Evolutionary conservation across 148 eudicot genomes (phyloP).

Genomic region (Fallopia convolvulus): DNA sequence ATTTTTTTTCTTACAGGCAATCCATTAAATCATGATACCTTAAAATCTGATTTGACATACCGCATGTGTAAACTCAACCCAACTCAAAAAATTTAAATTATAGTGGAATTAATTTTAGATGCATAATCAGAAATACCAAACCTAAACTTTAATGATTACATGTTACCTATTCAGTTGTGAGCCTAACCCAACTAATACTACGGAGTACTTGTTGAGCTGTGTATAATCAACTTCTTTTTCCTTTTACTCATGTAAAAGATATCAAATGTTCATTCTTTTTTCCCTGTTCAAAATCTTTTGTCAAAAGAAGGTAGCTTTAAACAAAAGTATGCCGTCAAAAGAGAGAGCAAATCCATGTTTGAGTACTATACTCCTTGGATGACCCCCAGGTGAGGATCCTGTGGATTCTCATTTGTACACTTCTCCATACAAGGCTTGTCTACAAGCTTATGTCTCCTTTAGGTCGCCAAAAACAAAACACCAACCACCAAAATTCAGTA

Average conservation of each 20-base stretch:
- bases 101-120: background rate
- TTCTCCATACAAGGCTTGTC: background rate
- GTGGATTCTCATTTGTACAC: background rate
- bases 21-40: background rate
- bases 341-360: constrained; percentile 9
- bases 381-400: background rate
- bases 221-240: background rate
- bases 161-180: background rate
- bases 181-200: too few relatives aligned
- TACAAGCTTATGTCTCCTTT: background rate
- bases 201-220: background rate
- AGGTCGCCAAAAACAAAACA: background rate
- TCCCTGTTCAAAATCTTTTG: background rate
- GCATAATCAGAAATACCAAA: background rate
- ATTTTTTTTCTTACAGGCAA: background rate
- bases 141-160: background rate
- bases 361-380: background rate
- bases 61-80: background rate
- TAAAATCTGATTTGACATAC: background rate
- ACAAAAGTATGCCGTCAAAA: background rate
- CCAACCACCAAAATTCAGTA: background rate
- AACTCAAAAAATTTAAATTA: background rate
- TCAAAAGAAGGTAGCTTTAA: background rate
- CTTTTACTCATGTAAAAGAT: background rate
- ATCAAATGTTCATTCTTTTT: background rate